A percentile compares a stretch with the other conserved stretches of the same genome.
phyloP scores from a whole-genome alignment of 75 land plant genomes.

The Azolla pinnata region DNA sequence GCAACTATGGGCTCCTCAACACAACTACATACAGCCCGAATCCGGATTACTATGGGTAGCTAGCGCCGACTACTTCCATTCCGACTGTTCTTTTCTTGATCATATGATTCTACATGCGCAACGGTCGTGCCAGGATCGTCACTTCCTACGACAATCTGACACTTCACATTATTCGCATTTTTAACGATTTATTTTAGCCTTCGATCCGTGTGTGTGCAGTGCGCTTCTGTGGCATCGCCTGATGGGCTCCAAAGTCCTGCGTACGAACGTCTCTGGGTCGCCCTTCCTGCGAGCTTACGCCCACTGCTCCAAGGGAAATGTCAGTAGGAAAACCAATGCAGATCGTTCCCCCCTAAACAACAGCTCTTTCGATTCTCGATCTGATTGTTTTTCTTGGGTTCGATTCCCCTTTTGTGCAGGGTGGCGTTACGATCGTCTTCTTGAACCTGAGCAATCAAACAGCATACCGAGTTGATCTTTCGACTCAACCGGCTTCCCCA shows the following conservation, averaged over 20 bases:
- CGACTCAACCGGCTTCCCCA: constrained; percentile 6
- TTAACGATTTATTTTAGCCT: no score
- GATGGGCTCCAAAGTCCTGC: constrained; percentile 71
- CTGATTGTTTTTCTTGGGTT: not conserved
- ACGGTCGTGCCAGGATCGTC: not conserved
- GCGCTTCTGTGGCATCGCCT: constrained; percentile 78
- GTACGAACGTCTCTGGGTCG: constrained; percentile 26
- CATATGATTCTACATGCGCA: not conserved
- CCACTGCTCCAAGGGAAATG: constrained; percentile 54
- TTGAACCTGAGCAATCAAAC: constrained; percentile 55
- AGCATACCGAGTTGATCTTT: constrained; percentile 10
- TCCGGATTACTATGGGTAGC: constrained; percentile 23
- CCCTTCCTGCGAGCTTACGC: constrained; percentile 62
- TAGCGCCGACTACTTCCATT: no score
- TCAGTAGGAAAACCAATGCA: constrained; percentile 1
- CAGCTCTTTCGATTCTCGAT: not conserved
- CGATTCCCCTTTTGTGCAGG: constrained; percentile 17
- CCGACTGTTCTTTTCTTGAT: not conserved
- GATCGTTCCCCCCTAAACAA: not conserved
- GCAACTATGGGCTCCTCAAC: constrained; percentile 77
- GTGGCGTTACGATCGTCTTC: constrained; percentile 46
- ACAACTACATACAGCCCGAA: constrained; percentile 61
- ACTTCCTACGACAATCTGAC: no score
- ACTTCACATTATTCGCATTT: no score
- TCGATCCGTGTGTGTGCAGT: constrained; percentile 33